These are phyloP conservation scores for Vaccinium myrtillus DNA, from an alignment of 148 eudicot genomes.

Conservation along the genomic window DNA sequence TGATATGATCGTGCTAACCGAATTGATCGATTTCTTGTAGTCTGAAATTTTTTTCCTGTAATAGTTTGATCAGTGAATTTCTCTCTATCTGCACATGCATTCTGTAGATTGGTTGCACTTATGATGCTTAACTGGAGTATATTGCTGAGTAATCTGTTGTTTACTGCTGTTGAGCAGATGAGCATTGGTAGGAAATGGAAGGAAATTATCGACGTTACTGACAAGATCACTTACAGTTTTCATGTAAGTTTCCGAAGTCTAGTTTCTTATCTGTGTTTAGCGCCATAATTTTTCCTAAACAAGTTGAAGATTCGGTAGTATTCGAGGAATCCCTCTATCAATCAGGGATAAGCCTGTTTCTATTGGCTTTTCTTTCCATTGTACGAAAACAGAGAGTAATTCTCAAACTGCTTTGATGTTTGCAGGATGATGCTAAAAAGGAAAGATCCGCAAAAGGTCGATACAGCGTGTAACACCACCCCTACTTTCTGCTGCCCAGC, in stretches of 20 bases:
- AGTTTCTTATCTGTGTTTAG: neutral
- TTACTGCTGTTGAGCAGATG: conserved; percentile 43
- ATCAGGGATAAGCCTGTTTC: neutral
- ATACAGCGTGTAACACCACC: neutral
- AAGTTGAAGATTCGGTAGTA: too few species aligned
- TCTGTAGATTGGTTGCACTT: neutral
- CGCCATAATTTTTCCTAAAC: too few species aligned
- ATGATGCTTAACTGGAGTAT: neutral
- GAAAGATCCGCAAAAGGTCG: conserved; percentile 17
- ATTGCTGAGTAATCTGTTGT: neutral
- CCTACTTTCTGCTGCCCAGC: neutral
- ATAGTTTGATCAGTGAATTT: neutral
- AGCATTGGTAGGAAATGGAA: conserved; percentile 95
- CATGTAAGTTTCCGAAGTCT: conserved; percentile 43
- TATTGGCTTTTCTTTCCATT: neutral
- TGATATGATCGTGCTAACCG: neutral
- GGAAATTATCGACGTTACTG: conserved; percentile 61
- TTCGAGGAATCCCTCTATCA: too few species aligned
- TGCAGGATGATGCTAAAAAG: conserved; percentile 18
- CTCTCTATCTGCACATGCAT: neutral
- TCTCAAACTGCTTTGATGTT: neutral
- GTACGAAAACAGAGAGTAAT: neutral
- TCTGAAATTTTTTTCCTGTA: neutral
- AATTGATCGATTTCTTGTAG: neutral
- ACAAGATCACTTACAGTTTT: conserved; percentile 66